A percentile compares a stretch with the other conserved stretches of the same genome.
phyloP scores from a whole-genome alignment of 306 rosid genomes.

The Pyrus betulifolia region DNA sequence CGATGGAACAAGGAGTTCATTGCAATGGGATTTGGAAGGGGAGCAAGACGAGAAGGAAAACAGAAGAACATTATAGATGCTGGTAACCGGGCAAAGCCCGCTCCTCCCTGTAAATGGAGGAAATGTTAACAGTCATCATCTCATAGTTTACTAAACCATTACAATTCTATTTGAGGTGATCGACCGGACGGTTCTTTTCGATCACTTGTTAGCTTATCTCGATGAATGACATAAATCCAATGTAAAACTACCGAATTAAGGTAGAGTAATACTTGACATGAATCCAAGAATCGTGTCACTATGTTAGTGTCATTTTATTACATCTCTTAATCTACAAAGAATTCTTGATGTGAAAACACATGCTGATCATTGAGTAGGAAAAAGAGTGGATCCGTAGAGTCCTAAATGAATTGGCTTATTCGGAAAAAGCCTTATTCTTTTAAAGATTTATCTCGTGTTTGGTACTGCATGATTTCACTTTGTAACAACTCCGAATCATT shows the following conservation, averaged over 20 bases:
- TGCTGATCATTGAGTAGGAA: too few relatives aligned
- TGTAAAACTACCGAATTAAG: background rate
- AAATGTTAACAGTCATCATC: background rate
- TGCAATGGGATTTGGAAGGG: slow-evolving; percentile 21
- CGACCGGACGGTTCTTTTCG: slow-evolving; percentile 17
- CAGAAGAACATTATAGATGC: background rate
- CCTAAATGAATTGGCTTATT: background rate
- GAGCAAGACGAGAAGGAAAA: background rate
- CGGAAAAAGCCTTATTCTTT: too few relatives aligned
- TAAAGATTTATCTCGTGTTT: too few relatives aligned
- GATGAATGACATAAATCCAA: background rate
- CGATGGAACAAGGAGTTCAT: slow-evolving; percentile 11
- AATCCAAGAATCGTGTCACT: too few relatives aligned
- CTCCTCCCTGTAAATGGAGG: background rate
- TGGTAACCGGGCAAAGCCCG: slow-evolving; percentile 7
- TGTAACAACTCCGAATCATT: too few relatives aligned
- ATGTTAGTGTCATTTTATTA: too few relatives aligned
- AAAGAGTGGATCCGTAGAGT: too few relatives aligned
- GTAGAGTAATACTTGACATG: too few relatives aligned
- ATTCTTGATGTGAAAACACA: too few relatives aligned
- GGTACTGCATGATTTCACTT: too few relatives aligned
- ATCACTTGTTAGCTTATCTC: background rate
- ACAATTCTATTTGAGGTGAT: background rate
- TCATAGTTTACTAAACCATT: background rate
- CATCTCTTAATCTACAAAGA: too few relatives aligned